These are phyloP conservation scores for Pythium phragmiticola DNA, from an alignment of 352 stramenopile genomes.

Conservation along the genomic window DNA sequence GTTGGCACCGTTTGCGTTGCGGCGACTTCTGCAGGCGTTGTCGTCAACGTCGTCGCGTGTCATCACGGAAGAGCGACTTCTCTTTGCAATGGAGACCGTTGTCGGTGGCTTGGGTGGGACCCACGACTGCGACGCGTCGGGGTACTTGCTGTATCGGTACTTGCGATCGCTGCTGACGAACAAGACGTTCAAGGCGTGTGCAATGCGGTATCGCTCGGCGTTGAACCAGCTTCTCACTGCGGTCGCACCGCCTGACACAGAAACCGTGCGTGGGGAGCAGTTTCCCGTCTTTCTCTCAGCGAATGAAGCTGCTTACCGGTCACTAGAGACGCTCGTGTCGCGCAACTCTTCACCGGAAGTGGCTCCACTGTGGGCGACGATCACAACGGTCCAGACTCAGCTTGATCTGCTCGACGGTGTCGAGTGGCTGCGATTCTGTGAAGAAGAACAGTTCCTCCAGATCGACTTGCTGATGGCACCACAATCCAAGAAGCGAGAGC, in stretches of 20 bases:
- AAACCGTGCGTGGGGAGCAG: not conserved
- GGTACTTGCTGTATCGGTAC: conserved; percentile 50
- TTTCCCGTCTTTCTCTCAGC: conserved; percentile 48
- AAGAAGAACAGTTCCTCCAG: conserved; percentile 59
- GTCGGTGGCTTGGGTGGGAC: conserved; percentile 17
- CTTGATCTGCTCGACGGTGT: conserved; percentile 57
- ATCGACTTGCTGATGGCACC: conserved; percentile 43
- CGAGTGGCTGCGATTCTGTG: conserved; percentile 71
- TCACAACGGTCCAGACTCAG: conserved; percentile 39
- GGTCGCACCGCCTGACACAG: conserved; percentile 5
- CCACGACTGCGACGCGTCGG: conserved; percentile 7
- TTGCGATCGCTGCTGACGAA: conserved; percentile 54
- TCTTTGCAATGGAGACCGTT: conserved; percentile 69
- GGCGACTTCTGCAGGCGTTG: conserved; percentile 46
- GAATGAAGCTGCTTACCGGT: conserved; percentile 50
- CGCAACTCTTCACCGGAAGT: conserved; percentile 27
- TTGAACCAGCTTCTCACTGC: conserved; percentile 27
- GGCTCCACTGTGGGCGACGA: conserved; percentile 36
- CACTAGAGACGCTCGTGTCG: conserved; percentile 27
- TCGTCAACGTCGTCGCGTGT: conserved; percentile 32
- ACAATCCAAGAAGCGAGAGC: conserved; percentile 1
- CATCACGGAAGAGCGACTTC: conserved; percentile 47
- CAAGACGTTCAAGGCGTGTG: conserved; percentile 38
- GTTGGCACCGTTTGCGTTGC: conserved; percentile 58
- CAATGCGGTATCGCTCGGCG: conserved; percentile 24